Base-by-base conservation (phyloP, 1,139 yeast genomes). In the Candida neerlandica region DNA sequence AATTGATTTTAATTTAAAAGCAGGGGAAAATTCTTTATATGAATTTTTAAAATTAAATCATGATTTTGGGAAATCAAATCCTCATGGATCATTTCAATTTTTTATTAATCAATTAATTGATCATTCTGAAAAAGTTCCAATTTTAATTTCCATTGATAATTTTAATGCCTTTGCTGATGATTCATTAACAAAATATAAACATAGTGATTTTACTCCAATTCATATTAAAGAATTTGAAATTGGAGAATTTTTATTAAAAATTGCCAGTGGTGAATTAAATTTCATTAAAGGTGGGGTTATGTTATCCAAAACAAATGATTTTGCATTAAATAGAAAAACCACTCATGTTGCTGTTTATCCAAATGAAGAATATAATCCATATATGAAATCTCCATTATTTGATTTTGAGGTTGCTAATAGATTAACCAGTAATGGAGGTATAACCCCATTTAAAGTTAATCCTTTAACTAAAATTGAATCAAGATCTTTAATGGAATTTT, bases 131-230 rank as follows among this genome's bases (percentile, higher is more conserved):
- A 52, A 61, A 7, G 61, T 73, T 38, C 94, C 96, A 1, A 86
- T 90, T 4, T 70, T 84, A 47, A 72, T 90, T 45, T 77, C 96
- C 5, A 73, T 90, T 44, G 98, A 92, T 63, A 85, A 89, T 63
- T 77, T 90, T 61, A 85, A 90, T 53, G 82, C 85, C 1, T 68
- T 90, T 50, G 68, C 85, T 18, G 80, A 84, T 47, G 63, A 70
- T 38, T 76, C 88, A 10, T 66, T 69, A 47, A 81, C 96, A 9
- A 75, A 70, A 45, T 89, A 91, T 70, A 80, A 81, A 58, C 79
- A 84, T 60, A 68, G 79, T 2, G 73, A 81, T 38, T 84, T 84
- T 68, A 66, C 74, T 40, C 79, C 78, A 15, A 79, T 92, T 50
- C 83, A 83, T 59, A 77, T 85, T 52, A 74, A 77, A 29, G 80